These are phyloP conservation scores for Cytidiella melzeri DNA, from an alignment of 768 basidiomycete genomes.

Conservation along the genomic window DNA sequence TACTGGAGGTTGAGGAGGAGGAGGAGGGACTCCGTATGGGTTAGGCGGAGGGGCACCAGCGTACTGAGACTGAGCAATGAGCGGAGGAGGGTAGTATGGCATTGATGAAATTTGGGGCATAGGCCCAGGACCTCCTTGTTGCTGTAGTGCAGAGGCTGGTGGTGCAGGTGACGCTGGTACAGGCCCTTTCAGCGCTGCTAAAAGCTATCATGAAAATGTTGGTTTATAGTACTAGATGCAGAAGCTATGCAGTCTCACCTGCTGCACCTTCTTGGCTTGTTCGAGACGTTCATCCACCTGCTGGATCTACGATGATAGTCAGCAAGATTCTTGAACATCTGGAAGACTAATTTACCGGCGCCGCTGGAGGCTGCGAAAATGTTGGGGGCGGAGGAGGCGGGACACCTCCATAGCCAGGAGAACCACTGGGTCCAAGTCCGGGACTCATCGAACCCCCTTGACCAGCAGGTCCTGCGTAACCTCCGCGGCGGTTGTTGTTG, in stretches of 20 bases:
- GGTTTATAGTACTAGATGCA: background rate
- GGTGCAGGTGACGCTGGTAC: constrained; percentile 34
- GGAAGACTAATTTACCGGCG: no score
- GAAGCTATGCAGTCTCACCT: constrained; percentile 40
- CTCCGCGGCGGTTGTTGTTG: constrained; percentile 18
- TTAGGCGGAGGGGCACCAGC: constrained; percentile 25
- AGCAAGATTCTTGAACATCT: no score
- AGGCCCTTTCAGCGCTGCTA: constrained; percentile 78
- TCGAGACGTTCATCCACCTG: constrained; percentile 75
- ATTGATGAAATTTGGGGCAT: constrained; percentile 18
- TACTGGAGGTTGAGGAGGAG: constrained; percentile 26
- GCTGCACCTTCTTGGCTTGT: constrained; percentile 82
- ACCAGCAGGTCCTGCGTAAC: constrained; percentile 22
- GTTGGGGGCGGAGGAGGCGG: constrained; percentile 21
- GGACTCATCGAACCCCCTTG: constrained; percentile 15
- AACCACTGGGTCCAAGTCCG: constrained; percentile 10
- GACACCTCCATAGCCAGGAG: constrained; percentile 36
- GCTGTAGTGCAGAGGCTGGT: constrained; percentile 12
- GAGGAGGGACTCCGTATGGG: constrained; percentile 20
- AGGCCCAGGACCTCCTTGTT: constrained; percentile 10
- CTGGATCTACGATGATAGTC: no score
- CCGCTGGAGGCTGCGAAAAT: constrained; percentile 13
- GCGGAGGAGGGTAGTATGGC: constrained; percentile 35
- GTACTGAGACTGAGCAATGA: constrained; percentile 24
- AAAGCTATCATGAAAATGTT: constrained; percentile 33